Evolutionary conservation across 768 basidiomycete species (phyloP).

Genomic region (Sporobolomyces roseus): DNA sequence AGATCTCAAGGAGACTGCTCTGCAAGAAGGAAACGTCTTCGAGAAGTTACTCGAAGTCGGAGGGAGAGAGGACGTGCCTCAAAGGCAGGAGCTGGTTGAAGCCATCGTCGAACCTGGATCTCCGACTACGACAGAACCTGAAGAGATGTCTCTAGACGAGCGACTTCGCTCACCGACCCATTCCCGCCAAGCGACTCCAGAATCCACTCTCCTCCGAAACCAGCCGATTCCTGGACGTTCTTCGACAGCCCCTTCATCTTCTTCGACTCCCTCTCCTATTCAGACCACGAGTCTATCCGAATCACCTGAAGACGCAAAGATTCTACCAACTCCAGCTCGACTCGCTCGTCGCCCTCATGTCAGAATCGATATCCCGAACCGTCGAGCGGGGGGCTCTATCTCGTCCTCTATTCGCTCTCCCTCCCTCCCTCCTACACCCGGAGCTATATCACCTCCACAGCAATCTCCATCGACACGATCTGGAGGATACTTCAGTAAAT

Average conservation of each 20-base stretch:
- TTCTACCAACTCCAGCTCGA: slow-evolving; percentile 8
- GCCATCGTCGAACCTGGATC: slow-evolving; percentile 12
- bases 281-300: not conserved
- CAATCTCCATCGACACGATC: not conserved
- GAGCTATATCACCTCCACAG: not conserved
- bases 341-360: slow-evolving; percentile 22
- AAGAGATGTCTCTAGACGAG: slow-evolving; percentile 23
- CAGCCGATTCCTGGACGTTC: too few relatives aligned
- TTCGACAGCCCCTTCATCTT: not conserved
- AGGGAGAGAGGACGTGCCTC: slow-evolving; percentile 13
- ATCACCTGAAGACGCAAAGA: slow-evolving; percentile 11
- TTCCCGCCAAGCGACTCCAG: not conserved
- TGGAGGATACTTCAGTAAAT: slow-evolving; percentile 1
- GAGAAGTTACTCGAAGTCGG: slow-evolving; percentile 35
- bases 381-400: slow-evolving; percentile 1
- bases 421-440: slow-evolving; percentile 17
- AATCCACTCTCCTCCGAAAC: too few relatives aligned
- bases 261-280: too few relatives aligned
- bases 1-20: not conserved
- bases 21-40: slow-evolving; percentile 14
- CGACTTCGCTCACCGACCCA: slow-evolving; percentile 3
- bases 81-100: slow-evolving; percentile 12
- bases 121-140: slow-evolving; percentile 21
- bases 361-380: slow-evolving; percentile 23
- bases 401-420: slow-evolving; percentile 10